Evolutionary conservation across 306 rosid species (phyloP).

Genomic region (Rosa chinensis): DNA sequence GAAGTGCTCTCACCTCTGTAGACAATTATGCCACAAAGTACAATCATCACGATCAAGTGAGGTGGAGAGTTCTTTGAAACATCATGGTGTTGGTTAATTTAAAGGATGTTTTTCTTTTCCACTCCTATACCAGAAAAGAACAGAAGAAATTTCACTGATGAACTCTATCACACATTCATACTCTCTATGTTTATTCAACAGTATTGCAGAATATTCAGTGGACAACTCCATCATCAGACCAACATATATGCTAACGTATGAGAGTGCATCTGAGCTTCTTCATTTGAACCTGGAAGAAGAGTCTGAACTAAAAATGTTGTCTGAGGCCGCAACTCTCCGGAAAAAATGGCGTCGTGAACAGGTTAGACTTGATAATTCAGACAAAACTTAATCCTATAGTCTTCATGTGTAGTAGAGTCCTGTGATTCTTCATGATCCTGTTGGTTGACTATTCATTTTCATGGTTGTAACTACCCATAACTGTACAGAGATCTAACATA

Average conservation of each 20-base stretch:
- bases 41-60: neutral
- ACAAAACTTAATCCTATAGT: neutral
- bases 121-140: neutral
- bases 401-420: neutral
- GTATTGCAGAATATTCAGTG: slow-evolving; percentile 91
- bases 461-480: slow-evolving; percentile 8
- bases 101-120: neutral
- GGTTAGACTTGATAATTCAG: slow-evolving; percentile 44
- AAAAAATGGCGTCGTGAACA: slow-evolving; percentile 80
- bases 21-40: neutral
- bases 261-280: slow-evolving; percentile 93
- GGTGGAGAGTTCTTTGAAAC: neutral
- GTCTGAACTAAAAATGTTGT: slow-evolving; percentile 71
- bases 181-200: slow-evolving; percentile 35
- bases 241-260: slow-evolving; percentile 95
- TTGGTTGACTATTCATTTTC: neutral
- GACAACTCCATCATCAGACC: slow-evolving; percentile 85
- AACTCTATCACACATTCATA: slow-evolving; percentile 1
- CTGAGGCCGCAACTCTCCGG: slow-evolving; percentile 87
- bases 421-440: neutral
- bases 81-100: slow-evolving; percentile 1
- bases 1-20: neutral
- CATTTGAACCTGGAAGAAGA: slow-evolving; percentile 87
- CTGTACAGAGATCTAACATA: neutral
- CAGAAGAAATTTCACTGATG: slow-evolving; percentile 10